Base-by-base conservation (phyloP, 2,329 filamentous ascomycete genomes). In the Talaromyces sp. region DNA sequence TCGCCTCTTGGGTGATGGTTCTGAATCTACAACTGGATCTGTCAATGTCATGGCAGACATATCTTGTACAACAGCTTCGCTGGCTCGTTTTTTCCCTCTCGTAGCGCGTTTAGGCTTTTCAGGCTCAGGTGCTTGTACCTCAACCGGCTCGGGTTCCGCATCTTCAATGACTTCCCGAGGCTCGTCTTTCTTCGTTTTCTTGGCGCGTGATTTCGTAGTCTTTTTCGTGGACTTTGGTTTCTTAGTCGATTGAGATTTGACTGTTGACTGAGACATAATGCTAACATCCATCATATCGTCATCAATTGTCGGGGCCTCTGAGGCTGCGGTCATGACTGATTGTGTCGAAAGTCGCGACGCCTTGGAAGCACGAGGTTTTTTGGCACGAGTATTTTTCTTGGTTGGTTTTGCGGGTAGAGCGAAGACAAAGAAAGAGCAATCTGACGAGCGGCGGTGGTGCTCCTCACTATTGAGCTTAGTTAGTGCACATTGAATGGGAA, bases 381-480 rank as follows among this genome's bases (percentile, higher is more conserved):
- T 79, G 72, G 83, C 58, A 60, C 80, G 80, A 6, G 83, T 76
- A 68, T 86, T 84, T 78, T 90, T 89, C 78, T 90, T 90, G 33
- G 84, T 69, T 80, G 83, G 78, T 66, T 72, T 86, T 79, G 71
- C 84, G 8, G 72, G 69, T 68, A 76, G 70, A 82, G 86, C 83
- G 33, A 96, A 85, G 1, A 82, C 78, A 73, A 98, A 98, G 80
- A 96, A 98, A 14, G 87, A 83, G 74, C 95, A 99, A 27, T 89
- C 83, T 0, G 92, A 87, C 1, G 89, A 90, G 70, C 95, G 88
- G 63, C 86, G 88, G 71, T 88, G 87, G 74, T 99, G 95, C 75
- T 99, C 95, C 67, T 96, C 88, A 74, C 91, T 94, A 61, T 45
- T 50, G 48, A 14, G 59, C 73, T 62, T 71, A 70, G 39, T 63